Evolutionary conservation across 2,329 filamentous ascomycete species (phyloP).

Genomic region (Beauveria sp.): DNA sequence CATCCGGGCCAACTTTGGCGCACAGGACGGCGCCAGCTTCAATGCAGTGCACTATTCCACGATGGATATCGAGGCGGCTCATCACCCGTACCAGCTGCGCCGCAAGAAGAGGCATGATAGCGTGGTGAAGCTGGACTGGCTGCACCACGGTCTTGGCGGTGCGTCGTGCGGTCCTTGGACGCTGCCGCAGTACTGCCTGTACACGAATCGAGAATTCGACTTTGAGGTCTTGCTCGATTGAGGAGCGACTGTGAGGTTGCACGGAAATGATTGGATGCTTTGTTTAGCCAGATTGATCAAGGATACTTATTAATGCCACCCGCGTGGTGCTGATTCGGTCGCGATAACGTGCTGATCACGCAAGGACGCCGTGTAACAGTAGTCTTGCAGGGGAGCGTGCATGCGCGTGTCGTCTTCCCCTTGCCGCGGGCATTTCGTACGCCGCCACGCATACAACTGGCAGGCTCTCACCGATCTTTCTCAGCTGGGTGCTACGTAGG

Average conservation of each 20-base stretch:
- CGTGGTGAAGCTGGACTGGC: constrained; percentile 51
- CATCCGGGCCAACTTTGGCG: constrained; percentile 37
- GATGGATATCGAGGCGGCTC: constrained; percentile 42
- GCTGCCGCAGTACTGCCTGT: constrained; percentile 38
- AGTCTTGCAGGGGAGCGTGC: not conserved
- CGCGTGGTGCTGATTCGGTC: not conserved
- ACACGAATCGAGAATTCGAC: constrained; percentile 33
- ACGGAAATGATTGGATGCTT: not conserved
- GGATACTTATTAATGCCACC: not conserved
- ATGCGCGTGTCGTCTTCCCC: not conserved
- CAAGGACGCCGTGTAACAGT: not conserved
- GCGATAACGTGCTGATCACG: constrained; percentile 5
- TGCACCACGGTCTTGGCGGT: constrained; percentile 55
- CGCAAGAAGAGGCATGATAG: constrained; percentile 41
- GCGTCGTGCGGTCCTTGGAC: constrained; percentile 55
- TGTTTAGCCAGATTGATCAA: not conserved
- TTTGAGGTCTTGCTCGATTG: constrained; percentile 38
- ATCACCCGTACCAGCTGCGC: constrained; percentile 54
- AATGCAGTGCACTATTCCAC: constrained; percentile 48
- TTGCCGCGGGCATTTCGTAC: too few relatives aligned
- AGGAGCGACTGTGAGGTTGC: not conserved
- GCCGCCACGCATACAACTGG: too few relatives aligned
- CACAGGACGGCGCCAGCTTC: constrained; percentile 46
- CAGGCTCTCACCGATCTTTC: constrained; percentile 1
- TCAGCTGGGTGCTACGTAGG: not conserved